A percentile compares a stretch with the other conserved stretches of the same genome.
Evolutionary conservation across 305 asterid species (phyloP).

Genomic region (Fraxinus greggii): DNA sequence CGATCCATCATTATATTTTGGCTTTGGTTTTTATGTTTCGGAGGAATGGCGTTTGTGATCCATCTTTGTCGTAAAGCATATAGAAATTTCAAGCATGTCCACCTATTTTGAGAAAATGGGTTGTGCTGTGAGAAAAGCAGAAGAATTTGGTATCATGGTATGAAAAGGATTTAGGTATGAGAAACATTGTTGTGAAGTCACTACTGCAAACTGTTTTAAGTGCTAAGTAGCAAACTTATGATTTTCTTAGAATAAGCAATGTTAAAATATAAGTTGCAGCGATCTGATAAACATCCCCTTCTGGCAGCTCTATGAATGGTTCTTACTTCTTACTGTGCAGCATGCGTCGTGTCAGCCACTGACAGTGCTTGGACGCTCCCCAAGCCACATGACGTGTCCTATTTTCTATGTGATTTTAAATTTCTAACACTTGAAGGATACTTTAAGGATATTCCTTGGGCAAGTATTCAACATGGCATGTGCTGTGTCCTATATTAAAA

Average conservation of each 20-base stretch:
- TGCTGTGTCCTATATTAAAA: not conserved
- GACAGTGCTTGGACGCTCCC: not conserved
- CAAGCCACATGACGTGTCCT: not conserved
- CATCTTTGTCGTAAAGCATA: conserved; percentile 1
- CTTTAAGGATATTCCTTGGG: not conserved
- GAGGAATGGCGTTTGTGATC: conserved; percentile 14
- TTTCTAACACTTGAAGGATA: not conserved
- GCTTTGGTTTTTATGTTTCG: not conserved
- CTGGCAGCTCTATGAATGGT: conserved; percentile 16
- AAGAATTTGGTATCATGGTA: not conserved
- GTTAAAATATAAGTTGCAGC: conserved; percentile 13
- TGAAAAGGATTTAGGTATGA: not conserved
- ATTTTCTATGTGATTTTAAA: not conserved
- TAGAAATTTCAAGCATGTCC: not conserved
- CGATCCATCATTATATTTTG: not conserved
- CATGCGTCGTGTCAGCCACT: not conserved
- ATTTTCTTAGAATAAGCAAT: conserved; percentile 1
- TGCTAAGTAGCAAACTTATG: not conserved
- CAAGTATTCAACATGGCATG: not conserved
- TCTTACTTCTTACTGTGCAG: not conserved
- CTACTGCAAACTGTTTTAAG: not conserved
- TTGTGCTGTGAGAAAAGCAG: not conserved
- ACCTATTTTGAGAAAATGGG: not conserved
- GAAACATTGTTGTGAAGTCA: not conserved
- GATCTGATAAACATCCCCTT: not conserved